Evolutionary conservation across 1,284 basidiomycete genomes (phyloP).

Genomic region (Ustilago bromivora): DNA sequence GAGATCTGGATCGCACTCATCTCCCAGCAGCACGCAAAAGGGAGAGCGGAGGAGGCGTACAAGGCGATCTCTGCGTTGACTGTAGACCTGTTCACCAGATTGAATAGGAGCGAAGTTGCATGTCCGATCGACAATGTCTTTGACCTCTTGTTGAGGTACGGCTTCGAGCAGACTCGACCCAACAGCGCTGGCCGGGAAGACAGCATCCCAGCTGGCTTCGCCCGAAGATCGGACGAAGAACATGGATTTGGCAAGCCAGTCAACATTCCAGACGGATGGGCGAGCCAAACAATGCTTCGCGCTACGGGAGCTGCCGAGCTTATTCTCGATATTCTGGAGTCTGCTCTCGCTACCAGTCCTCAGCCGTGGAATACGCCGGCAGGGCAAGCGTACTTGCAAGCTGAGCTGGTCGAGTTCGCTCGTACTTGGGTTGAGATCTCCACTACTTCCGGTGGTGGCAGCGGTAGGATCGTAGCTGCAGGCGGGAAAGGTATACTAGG

Average conservation of each 20-base stretch:
- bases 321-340: slow-evolving; percentile 85
- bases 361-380: slow-evolving; percentile 62
- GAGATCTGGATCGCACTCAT: slow-evolving; percentile 91
- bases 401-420: slow-evolving; percentile 53
- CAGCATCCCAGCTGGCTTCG: slow-evolving; percentile 38
- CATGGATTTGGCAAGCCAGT: slow-evolving; percentile 7
- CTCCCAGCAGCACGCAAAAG: slow-evolving; percentile 76
- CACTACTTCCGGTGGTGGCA: slow-evolving; percentile 19
- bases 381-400: slow-evolving; percentile 58
- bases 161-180: slow-evolving; percentile 45
- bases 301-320: slow-evolving; percentile 81
- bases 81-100: slow-evolving; percentile 49
- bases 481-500: background rate
- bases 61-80: slow-evolving; percentile 47
- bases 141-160: slow-evolving; percentile 60
- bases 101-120: slow-evolving; percentile 57
- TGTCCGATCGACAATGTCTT: slow-evolving; percentile 64
- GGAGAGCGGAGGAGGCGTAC: slow-evolving; percentile 41
- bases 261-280: slow-evolving; percentile 76
- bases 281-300: slow-evolving; percentile 79
- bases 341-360: slow-evolving; percentile 77
- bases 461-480: background rate
- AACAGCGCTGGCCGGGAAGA: slow-evolving; percentile 14
- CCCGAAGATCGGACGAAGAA: slow-evolving; percentile 5
- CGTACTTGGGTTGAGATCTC: slow-evolving; percentile 54